phyloP scores from a whole-genome alignment of 2,329 filamentous ascomycete genomes.

The Chaetomium sp. region DNA sequence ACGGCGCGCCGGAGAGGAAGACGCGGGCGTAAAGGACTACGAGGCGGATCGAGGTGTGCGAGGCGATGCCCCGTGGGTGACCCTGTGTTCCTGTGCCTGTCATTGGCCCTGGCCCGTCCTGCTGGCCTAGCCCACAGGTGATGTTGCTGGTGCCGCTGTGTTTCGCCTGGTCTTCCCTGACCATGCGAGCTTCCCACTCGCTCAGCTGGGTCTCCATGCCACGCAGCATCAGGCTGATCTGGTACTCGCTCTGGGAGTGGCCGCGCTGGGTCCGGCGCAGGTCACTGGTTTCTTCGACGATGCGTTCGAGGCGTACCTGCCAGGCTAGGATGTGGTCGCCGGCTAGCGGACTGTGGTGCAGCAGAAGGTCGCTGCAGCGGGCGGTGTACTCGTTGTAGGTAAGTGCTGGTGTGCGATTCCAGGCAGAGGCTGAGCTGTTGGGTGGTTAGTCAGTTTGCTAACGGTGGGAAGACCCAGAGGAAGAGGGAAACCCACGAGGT shows the following conservation, averaged over 20 bases:
- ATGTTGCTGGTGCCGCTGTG: too few species aligned
- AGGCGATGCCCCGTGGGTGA: slow-evolving; percentile 19
- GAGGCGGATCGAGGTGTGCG: slow-evolving; percentile 27
- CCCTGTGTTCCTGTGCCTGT: neutral
- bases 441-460: slow-evolving; percentile 13
- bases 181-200: slow-evolving; percentile 36
- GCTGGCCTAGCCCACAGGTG: too few species aligned
- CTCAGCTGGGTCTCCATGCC: slow-evolving; percentile 42
- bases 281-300: slow-evolving; percentile 34
- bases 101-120: too few species aligned
- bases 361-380: slow-evolving; percentile 40
- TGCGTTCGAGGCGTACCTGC: slow-evolving; percentile 37
- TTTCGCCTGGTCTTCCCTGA: slow-evolving; percentile 6
- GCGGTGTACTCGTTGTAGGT: slow-evolving; percentile 38
- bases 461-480: neutral
- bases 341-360: slow-evolving; percentile 30
- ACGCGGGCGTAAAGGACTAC: slow-evolving; percentile 33
- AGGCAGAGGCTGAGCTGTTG: slow-evolving; percentile 34
- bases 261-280: slow-evolving; percentile 26
- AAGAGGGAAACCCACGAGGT: slow-evolving; percentile 32
- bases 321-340: slow-evolving; percentile 40
- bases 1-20: slow-evolving; percentile 34
- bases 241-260: slow-evolving; percentile 31
- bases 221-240: slow-evolving; percentile 38
- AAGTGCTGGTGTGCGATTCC: slow-evolving; percentile 31